A percentile compares a stretch with the other conserved stretches of the same genome.
These are phyloP conservation scores for Nepenthes gracilis DNA, from an alignment of 148 eudicot species.

Conservation along the genomic window DNA sequence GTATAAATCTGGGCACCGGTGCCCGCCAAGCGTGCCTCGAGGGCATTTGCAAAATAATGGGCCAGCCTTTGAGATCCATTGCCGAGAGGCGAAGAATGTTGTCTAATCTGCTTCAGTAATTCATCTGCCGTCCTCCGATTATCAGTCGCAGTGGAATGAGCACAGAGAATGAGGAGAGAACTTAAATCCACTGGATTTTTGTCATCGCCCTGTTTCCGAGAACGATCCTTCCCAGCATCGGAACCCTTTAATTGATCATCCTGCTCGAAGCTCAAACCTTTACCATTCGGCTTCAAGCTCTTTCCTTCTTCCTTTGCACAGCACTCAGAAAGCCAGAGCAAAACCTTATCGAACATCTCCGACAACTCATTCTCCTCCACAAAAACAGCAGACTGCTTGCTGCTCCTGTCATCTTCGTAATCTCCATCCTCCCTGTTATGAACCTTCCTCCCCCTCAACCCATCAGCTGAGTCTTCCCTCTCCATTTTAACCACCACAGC, in stretches of 20 bases:
- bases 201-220: constrained; percentile 7
- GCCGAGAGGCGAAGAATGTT: constrained; percentile 18
- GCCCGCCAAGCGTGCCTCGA: constrained; percentile 24
- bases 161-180: constrained; percentile 19
- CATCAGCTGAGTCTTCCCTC: constrained; percentile 12
- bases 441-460: constrained; percentile 24
- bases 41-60: constrained; percentile 20
- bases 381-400: constrained; percentile 39
- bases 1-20: constrained; percentile 16
- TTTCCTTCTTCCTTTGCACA: too few relatives aligned
- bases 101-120: constrained; percentile 19
- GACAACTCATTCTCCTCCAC: constrained; percentile 13
- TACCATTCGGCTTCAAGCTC: neutral
- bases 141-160: constrained; percentile 17
- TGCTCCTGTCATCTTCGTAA: constrained; percentile 24
- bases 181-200: constrained; percentile 18
- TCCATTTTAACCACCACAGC: constrained; percentile 12
- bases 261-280: neutral
- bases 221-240: neutral
- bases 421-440: constrained; percentile 27
- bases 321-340: constrained; percentile 1
- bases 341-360: constrained; percentile 18
- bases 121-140: constrained; percentile 14
- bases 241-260: neutral
- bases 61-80: constrained; percentile 18